Evolutionary conservation across 345 rosid species (phyloP).

Genomic region (Syzygium oleosum): DNA sequence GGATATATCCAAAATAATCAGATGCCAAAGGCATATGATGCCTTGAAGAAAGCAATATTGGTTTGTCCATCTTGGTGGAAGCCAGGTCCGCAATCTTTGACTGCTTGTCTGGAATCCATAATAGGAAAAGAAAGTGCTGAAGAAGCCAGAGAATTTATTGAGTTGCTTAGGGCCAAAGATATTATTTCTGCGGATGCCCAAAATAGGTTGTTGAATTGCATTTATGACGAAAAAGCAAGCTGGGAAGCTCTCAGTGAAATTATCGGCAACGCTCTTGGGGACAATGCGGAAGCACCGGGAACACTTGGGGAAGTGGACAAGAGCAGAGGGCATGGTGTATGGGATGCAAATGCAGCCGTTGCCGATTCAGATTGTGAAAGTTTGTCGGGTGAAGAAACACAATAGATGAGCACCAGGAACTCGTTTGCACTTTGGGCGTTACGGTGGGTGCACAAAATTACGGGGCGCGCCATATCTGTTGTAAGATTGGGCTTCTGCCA

Average conservation of each 20-base stretch:
- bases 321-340: not conserved
- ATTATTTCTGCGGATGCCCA: conserved; percentile 7
- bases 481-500: not conserved
- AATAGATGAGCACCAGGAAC: not conserved
- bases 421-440: not conserved
- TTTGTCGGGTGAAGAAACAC: not conserved
- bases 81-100: conserved; percentile 5
- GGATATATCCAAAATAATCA: conserved; percentile 12
- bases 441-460: not conserved
- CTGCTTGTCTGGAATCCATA: conserved; percentile 14
- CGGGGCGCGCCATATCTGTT: not conserved
- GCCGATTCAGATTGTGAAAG: not conserved
- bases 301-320: not conserved
- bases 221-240: not conserved
- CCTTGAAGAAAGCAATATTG: conserved; percentile 18
- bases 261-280: not conserved
- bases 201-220: conserved; percentile 9
- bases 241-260: not conserved
- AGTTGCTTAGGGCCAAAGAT: conserved; percentile 3
- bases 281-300: not conserved
- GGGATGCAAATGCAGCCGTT: not conserved
- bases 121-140: conserved; percentile 8
- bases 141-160: conserved; percentile 12
- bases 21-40: conserved; percentile 12
- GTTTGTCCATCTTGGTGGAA: conserved; percentile 6